Conservation (phyloP, 495 filamentous ascomycete genomes). For the Pyrenula massariospora region DNA sequence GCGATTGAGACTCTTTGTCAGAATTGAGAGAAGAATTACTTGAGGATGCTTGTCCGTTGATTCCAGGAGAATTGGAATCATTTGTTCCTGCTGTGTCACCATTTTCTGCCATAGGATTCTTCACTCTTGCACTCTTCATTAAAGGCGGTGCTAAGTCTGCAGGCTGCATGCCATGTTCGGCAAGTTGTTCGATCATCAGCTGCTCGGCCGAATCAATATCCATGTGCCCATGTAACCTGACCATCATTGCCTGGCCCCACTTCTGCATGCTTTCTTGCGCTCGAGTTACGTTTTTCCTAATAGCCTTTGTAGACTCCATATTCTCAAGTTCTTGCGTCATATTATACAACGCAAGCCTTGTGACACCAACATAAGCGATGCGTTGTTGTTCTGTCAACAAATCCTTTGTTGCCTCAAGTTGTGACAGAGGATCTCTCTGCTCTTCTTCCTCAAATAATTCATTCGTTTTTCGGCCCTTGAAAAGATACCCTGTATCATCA, state of each 20-base stretch:
- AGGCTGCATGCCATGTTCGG: constrained; percentile 80
- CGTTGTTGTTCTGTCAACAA: constrained; percentile 90
- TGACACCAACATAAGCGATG: constrained; percentile 90
- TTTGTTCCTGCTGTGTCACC: constrained; percentile 7
- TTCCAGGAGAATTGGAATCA: constrained; percentile 18
- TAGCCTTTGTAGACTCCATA: constrained; percentile 36
- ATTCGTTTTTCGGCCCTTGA: constrained; percentile 54
- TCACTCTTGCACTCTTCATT: constrained; percentile 88
- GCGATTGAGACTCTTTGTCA: constrained; percentile 18
- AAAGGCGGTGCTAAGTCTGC: constrained; percentile 71
- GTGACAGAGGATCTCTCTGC: constrained; percentile 68
- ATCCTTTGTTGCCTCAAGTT: constrained; percentile 93
- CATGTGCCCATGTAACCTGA: constrained; percentile 88
- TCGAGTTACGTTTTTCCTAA: constrained; percentile 57
- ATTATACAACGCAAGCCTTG: constrained; percentile 60
- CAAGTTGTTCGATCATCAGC: constrained; percentile 97
- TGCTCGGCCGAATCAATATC: constrained; percentile 83
- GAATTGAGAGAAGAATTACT: constrained; percentile 17
- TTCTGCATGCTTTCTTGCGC: constrained; percentile 73
- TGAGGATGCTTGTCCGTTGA: constrained; percentile 14
- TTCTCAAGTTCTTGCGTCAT: constrained; percentile 59
- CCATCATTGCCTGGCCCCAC: constrained; percentile 97
- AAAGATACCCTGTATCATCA: constrained; percentile 92
- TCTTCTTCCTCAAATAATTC: constrained; percentile 60
- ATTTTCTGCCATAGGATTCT: constrained; percentile 72